Evolutionary conservation across 2,329 filamentous ascomycete species (phyloP), one percentile per base, ranked within the genome.

Genomic region (Claviceps digitariae): DNA sequence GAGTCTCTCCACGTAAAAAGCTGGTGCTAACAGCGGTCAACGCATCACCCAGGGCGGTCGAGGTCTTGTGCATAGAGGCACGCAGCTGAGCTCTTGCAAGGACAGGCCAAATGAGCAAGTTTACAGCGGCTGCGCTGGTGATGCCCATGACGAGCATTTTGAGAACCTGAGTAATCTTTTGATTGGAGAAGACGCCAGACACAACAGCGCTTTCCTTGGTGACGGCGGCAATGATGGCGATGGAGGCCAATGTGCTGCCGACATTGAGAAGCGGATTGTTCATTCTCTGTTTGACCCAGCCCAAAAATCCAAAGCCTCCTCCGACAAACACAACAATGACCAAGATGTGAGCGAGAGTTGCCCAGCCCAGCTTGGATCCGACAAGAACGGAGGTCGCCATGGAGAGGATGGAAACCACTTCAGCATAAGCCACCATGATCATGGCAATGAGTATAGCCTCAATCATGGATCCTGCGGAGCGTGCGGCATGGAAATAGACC

Each of bases 121-220:
- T 90, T 60, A 86, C 83, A 1, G 78, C 64, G 23, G 84, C 82
- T 1, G 85, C 82, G 48, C 77, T 79, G n/a, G 76, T 68, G 31
- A 89, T 83, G n/a, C 84, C 87, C 74, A 89, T 82, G 27, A 86
- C 66, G 44, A 91, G 75, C 76, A 90, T 90, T 63, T 87, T 86
- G 60, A 90, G 71, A 17, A 89, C 82, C 48, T 62, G 61, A 1
- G 56, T 55, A 25, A 62, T 59, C 48, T 62, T 62, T 53, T 79
- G 79, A 61, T 87, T 82, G 0, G 86, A 89, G 62, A 94, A 87
- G 43, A 83, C 81, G 7, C 84, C 86, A 31, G 76, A 80, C 62
- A 93, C 85, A 2, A 94, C 83, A 7, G 87, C 82, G 43, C 86
- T 88, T 67, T 95, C 90, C 67, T 90, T 93, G 7, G 90, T 94